phyloP scores from a whole-genome alignment of 768 basidiomycete species.

The Lentinula aciculospora region DNA sequence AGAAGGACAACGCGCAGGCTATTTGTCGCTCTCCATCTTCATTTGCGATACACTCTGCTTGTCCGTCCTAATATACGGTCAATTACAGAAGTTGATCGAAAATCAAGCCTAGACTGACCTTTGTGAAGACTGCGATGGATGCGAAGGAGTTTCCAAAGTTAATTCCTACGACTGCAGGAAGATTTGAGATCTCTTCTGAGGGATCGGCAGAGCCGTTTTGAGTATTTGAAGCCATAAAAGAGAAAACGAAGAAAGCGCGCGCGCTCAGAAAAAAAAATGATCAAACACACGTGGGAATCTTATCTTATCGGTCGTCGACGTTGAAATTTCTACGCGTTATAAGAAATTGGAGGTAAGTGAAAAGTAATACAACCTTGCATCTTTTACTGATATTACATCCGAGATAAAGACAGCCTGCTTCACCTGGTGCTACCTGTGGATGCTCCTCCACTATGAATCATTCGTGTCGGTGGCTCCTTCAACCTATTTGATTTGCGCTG shows the following conservation, averaged over 20 bases:
- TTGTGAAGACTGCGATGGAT: constrained; percentile 92
- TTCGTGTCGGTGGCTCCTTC: no score
- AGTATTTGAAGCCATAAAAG: constrained; percentile 2
- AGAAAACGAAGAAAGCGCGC: not conserved
- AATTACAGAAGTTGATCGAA: not conserved
- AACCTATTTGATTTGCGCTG: no score
- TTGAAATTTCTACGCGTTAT: no score
- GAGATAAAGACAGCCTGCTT: no score
- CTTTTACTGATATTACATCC: no score
- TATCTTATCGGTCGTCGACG: not conserved
- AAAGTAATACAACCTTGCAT: no score
- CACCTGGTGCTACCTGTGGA: no score
- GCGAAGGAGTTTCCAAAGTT: constrained; percentile 96
- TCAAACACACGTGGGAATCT: not conserved
- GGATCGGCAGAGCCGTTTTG: constrained; percentile 8
- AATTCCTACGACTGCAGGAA: constrained; percentile 80
- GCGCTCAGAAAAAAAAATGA: not conserved
- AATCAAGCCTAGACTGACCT: constrained; percentile 42
- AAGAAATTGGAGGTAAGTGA: no score
- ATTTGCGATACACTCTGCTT: constrained; percentile 94
- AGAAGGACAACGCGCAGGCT: constrained; percentile 87
- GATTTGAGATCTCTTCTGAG: constrained; percentile 21
- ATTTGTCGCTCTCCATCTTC: constrained; percentile 99
- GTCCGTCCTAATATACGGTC: constrained; percentile 58
- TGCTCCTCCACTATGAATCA: no score